Base-by-base conservation (phyloP, 352 stramenopile genomes). In the Globisporangium heterothallicum region DNA sequence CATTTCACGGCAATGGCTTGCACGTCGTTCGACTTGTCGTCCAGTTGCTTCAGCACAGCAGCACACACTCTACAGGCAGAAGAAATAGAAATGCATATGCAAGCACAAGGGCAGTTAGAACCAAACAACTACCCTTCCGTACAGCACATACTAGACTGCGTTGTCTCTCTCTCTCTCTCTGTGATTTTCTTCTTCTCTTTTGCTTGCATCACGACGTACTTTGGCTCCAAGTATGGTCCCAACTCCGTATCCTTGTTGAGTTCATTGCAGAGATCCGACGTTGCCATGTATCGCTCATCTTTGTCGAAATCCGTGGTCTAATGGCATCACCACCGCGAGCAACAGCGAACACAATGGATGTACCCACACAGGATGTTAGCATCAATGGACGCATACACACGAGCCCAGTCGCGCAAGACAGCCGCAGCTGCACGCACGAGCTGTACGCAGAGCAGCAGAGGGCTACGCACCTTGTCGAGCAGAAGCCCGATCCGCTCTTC, bases 261-360 rank as follows among this genome's bases (percentile, higher is more conserved):
- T 51, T 98, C 90, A 35, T 89, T 92, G 70, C 95, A 99, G 40
- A 99, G 80, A 73, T 99, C 97, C 22, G 89, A 98, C 18, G 96
- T 99, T 29, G 97, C 97, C 97, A 99, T 99, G 77, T 99, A 99
- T 24, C 97, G 94, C 75, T 99, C 96, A 88, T 99, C 97, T 69
- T 98, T 98, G 81, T 97, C 89, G 57, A 90, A 95, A 53, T 92
- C 78, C 36, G 76, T 90, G 18, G 81, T 92, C 81, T 92, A 36
- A 42, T 9, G 46, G 3, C 21, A 59, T 1, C 14, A 42, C 14
- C 47, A 10, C 24, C n/a, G n/a, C 12, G 21, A 32, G 22, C 7
- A 18, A 29, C 19, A 55, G 13, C 63, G 26, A 32, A 48, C 14
- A 16, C 19, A 46, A 41, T 12, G n/a, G n/a, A n/a, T n/a, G 29